Base-by-base conservation (phyloP, 768 basidiomycete genomes). In the Rhodocollybia butyracea region DNA sequence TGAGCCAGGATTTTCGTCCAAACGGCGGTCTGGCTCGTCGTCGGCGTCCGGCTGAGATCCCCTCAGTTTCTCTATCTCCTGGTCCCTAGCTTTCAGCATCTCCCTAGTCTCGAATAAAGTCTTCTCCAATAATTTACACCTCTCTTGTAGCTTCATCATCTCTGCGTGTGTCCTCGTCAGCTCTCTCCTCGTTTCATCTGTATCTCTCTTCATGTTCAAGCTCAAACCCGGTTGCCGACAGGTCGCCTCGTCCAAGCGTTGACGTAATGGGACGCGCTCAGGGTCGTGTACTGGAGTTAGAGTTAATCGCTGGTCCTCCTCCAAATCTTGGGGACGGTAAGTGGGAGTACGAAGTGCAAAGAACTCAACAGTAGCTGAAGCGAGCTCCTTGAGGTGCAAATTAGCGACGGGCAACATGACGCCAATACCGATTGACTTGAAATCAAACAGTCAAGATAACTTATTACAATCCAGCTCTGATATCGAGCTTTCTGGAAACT, bases 31-130 rank as follows among this genome's bases (percentile, higher is more conserved):
- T n/a, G 50, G 6, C 13, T 24, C 32, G 6, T 58, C 45, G 21
- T 41, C 31, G 29, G 54, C 38, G 38, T 57, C 51, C 29, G 34
- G 21, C 46, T 57, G 39, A 21, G 5, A 72, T 70, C 58, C 66
- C 57, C 68, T 81, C 63, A 86, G 66, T 54, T 70, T 71, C 30
- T 85, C 84, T 45, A 87, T 67, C 70, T 89, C 87, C 43, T 70
- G 62, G 57, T 89, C 88, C 57, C 81, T 78, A 1, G 73, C 59
- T 55, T 76, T 77, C 60, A 89, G 66, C 46, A 82, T 59, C 12
- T 88, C 85, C 47, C 80, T 76, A 46, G 85, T 82, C 60, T 89
- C 87, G 61, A 76, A 80, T 56, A 90, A 70, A 17, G 83, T 76
- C 61, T 73, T 79, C 62, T 90, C 88, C 46, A 89, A 74, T 64